Base-by-base conservation (phyloP, 2,329 filamentous ascomycete genomes). In the Curvularia sp. region DNA sequence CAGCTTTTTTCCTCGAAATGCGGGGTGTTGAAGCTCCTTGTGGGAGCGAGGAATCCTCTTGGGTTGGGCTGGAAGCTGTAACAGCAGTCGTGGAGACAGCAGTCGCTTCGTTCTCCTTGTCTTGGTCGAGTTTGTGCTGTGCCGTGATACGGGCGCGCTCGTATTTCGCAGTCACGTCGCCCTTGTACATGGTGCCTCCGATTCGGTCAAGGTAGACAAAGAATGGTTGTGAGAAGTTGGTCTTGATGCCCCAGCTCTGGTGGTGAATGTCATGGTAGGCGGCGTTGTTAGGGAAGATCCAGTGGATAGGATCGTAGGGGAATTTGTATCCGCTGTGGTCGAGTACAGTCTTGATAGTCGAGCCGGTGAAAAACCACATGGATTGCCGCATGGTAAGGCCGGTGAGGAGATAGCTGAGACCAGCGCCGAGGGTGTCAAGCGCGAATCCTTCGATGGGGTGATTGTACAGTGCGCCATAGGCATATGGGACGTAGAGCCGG, bases 211-310 rank as follows among this genome's bases (percentile, higher is more conserved):
- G 98, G 80, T 97, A 93, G 47, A 91, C 97, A 80, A 98, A 97
- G 80, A 93, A 96, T 3, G 92, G 92, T 78, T 96, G 92, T 5
- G 89, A 90, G 77, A 92, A 96, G 80, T 96, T 96, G 64, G 89
- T 91, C 85, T 98, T 99, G 84, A 99, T 97, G 56, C 95, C 95
- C 93, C 94, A 98, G 78, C 91, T 96, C 80, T 99, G 95, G 80
- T 99, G 95, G 79, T 99, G 95, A 58, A 99, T 94, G 74, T 99
- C 95, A 74, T 99, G 95, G 78, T 98, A 99, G 34, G 89, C 89
- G 25, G 95, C 94, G 69, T 98, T 97, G 83, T 99, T 98, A 76
- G 90, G 90, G 43, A 93, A 96, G 60, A 98, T 84, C 74, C 90
- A 88, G 82, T 97, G 93, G 53, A 98, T 82, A 2, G 94, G 94